Base-by-base conservation (phyloP, 2,329 filamentous ascomycete species). In the Ustulina deusta region DNA sequence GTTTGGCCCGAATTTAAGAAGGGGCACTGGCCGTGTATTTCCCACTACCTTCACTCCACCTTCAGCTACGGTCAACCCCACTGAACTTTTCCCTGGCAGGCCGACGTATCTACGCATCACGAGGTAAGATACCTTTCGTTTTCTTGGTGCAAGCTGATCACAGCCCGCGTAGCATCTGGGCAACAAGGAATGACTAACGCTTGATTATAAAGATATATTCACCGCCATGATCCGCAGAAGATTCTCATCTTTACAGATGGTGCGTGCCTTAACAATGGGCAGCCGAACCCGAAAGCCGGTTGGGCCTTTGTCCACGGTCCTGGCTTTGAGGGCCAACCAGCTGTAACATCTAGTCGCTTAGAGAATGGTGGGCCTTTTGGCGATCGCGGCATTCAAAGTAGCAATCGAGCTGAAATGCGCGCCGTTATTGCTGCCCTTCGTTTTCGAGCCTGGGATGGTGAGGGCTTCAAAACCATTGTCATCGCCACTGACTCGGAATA, bases 381-480 rank as follows among this genome's bases (percentile, higher is more conserved):
- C 13, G 74, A 80, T 27, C 17, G 58, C 0, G 63, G 74, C 46
- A 57, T 69, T 7, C 82, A 84, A 66, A 87, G 80, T 22, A 87
- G 81, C 77, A 85, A 87, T 69, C 80, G 86, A 4, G 87, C 87
- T 2, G 84, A 88, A 73, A 81, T 89, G 6, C 86, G 85, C 15
- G 86, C 85, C 6, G 83, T 83, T 5, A 82, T 87, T 54, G 83
- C 80, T 5, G 87, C 82, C 3, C 78, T 88, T 27, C 77, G 81
- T 32, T 82, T 79, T 70, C 76, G 80, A 2, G 9, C 73, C 68
- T 87, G 84, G 85, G n/a, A 15, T 0, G 76, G 72, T 4, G 83
- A 86, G 74, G 72, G 82, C 62, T 77, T 78, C 76, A 44, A 66
- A 11, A 76, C 75, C 1, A 6, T 88, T 2, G 82, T 87, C 42